Evolutionary conservation across 2,329 filamentous ascomycete species (phyloP).

Genomic region (Paecilomyces dactylethromorphus): DNA sequence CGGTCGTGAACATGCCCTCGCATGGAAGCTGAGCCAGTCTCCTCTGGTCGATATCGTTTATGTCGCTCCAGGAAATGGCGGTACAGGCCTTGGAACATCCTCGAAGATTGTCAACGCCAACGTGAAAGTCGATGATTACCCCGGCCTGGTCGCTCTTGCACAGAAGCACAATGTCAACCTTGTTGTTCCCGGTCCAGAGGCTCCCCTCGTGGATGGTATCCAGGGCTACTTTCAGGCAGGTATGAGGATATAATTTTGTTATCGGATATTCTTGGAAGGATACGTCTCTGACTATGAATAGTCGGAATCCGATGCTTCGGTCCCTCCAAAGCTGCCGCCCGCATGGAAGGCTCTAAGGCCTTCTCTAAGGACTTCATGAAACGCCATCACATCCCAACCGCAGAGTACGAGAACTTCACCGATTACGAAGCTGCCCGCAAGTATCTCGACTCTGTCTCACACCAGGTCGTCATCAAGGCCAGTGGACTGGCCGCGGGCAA

Average conservation of each 20-base stretch:
- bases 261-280: not conserved
- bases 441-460: constrained; percentile 65
- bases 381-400: constrained; percentile 81
- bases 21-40: constrained; percentile 88
- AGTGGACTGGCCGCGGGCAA: constrained; percentile 89
- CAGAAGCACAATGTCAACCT: constrained; percentile 68
- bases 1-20: constrained; percentile 87
- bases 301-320: constrained; percentile 78
- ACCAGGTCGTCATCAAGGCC: constrained; percentile 88
- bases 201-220: constrained; percentile 86
- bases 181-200: constrained; percentile 85
- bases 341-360: constrained; percentile 93
- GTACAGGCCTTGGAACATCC: constrained; percentile 55
- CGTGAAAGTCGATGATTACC: constrained; percentile 70
- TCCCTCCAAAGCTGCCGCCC: constrained; percentile 74
- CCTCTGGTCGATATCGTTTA: constrained; percentile 67
- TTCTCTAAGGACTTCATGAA: constrained; percentile 99
- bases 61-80: constrained; percentile 73
- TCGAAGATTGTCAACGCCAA: constrained; percentile 66
- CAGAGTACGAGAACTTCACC: constrained; percentile 82
- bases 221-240: constrained; percentile 69
- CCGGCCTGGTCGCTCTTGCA: constrained; percentile 68
- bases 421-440: constrained; percentile 64
- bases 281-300: constrained; percentile 11
- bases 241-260: constrained; percentile 18